Base-by-base conservation (phyloP, 768 basidiomycete species). In the Zangia roseola region DNA sequence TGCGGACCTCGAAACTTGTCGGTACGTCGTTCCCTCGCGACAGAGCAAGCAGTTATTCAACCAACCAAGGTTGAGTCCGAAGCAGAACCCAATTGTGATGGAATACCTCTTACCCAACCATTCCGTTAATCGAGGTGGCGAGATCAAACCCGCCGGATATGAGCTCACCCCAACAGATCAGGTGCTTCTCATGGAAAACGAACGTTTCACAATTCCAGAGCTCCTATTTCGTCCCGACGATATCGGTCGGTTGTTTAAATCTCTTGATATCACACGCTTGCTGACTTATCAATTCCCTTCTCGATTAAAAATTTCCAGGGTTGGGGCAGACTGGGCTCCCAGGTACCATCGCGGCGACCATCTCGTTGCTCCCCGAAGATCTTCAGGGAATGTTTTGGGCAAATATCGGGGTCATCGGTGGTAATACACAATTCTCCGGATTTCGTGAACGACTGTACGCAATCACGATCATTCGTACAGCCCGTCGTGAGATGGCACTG, bases 351-450 rank as follows among this genome's bases (percentile, higher is more conserved):
- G 86, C 88, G 34, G 64, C 78, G 46, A 86, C 86, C 49, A 92
- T 98, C 60, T 74, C 79, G 0, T 69, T 79, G 25, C 80, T 97
- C 50, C 91, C 91, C 0, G 72, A 77, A 43, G 91, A 94, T 58
- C 58, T 94, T 21, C 90, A 85, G 56, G 94, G 91, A 28, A 83
- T 98, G 86, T 97, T 93, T 69, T 98, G 93, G 93, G 83, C 83
- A 28, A 91, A 97, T 66, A 93, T 98, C 52, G 89, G 88, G 12
- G 70, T 95, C 54, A 81, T 93, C 60, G 94, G 94, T 41, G 94
- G 94, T 13, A 87, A 80, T 66, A 81, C 82, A 14, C 80, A 80
- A 57, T 82, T 94, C 56, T 74, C 82, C 36, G 88, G 86, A 6
- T 86, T 97, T 58, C 76, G 78, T 19, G 69, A 76, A 43, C 72